phyloP scores from a whole-genome alignment of 2,329 filamentous ascomycete species.

The Thermoascus crustaceus region DNA sequence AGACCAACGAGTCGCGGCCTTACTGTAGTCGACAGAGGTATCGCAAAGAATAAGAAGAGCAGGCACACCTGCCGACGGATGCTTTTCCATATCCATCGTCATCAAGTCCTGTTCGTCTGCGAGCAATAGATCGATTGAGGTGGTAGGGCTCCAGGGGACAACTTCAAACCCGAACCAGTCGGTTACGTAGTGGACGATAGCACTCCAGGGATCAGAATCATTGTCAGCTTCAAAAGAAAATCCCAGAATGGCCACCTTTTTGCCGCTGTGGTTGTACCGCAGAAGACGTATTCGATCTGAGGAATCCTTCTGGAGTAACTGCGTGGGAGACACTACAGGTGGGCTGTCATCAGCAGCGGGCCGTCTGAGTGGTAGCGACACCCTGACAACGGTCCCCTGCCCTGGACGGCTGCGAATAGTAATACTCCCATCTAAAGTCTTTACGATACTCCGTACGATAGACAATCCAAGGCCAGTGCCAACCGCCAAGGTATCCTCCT shows the following conservation, averaged over 20 bases:
- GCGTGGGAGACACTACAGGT: constrained; percentile 10
- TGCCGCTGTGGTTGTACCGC: constrained; percentile 17
- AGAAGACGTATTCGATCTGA: constrained; percentile 17
- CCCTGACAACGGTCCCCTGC: constrained; percentile 48
- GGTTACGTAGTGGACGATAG: constrained; percentile 23
- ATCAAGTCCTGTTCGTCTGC: constrained; percentile 24
- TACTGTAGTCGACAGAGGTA: constrained; percentile 27
- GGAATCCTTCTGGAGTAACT: constrained; percentile 14
- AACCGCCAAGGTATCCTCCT: constrained; percentile 52
- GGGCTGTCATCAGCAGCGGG: constrained; percentile 19
- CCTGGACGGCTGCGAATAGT: constrained; percentile 47
- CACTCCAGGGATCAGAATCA: constrained; percentile 18
- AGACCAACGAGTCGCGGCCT: constrained; percentile 19
- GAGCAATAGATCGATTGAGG: constrained; percentile 28
- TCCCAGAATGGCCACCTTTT: constrained; percentile 23
- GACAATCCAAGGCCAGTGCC: constrained; percentile 51
- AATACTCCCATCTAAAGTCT: constrained; percentile 52
- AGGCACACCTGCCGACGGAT: constrained; percentile 14
- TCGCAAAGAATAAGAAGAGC: constrained; percentile 32
- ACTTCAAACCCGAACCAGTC: constrained; percentile 31
- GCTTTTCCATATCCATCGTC: constrained; percentile 11
- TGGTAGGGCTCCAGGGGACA: constrained; percentile 19
- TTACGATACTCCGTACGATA: constrained; percentile 55
- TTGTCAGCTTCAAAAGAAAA: constrained; percentile 13
- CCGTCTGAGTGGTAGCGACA: constrained; percentile 38